Evolutionary conservation across 169 alveolate genomes (phyloP).

Genomic region (Plasmodium knowlesi): DNA sequence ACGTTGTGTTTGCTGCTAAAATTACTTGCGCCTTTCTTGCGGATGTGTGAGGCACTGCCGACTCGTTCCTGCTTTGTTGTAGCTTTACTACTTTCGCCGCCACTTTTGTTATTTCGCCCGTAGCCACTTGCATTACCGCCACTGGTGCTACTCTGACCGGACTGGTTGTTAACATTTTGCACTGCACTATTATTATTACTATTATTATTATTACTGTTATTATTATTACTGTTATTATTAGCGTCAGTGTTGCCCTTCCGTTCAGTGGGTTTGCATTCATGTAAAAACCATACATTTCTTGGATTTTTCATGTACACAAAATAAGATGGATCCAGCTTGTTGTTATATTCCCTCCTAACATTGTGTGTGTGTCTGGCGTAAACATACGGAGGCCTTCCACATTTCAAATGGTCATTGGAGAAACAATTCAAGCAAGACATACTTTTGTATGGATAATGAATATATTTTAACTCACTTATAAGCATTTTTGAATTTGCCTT

Average conservation of each 20-base stretch:
- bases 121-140: background rate
- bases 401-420: constrained; percentile 25
- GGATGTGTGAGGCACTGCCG: background rate
- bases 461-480: background rate
- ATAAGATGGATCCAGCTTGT: background rate
- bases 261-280: background rate
- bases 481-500: background rate
- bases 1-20: background rate
- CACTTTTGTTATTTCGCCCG: background rate
- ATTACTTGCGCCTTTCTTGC: background rate
- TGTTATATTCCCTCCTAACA: constrained; percentile 22
- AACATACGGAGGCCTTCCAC: constrained; percentile 67
- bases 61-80: background rate
- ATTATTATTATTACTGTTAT: constrained; percentile 11
- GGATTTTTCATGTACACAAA: constrained; percentile 43
- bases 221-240: constrained; percentile 3
- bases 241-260: background rate
- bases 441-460: constrained; percentile 8
- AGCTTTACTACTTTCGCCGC: background rate
- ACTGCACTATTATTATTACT: background rate
- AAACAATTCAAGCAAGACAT: constrained; percentile 51
- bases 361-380: constrained; percentile 8
- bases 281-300: constrained; percentile 31
- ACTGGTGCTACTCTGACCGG: background rate
- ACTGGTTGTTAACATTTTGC: background rate